Base-by-base conservation (phyloP, 164 flowering plant genomes). In the Pachysandra terminalis region DNA sequence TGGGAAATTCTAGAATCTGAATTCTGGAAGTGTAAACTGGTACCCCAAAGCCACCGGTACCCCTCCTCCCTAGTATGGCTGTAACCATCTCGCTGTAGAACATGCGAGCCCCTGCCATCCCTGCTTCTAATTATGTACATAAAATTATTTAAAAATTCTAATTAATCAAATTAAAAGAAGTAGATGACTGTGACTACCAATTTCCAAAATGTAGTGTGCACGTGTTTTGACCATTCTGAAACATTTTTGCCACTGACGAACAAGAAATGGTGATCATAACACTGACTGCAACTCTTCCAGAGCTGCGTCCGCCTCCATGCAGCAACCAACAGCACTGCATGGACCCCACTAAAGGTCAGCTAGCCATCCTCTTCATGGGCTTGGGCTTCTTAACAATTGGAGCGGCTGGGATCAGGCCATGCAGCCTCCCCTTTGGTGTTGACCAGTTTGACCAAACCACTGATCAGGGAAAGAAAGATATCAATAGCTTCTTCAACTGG, bases 401-500 rank as follows among this genome's bases (percentile, higher is more conserved):
- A n/a, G 68, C 86, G 0, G 93, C 82, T 9, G 96, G 97, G 0
- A 88, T 93, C 40, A 73, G 97, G 68, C 96, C 98, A 16, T 89
- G 96, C 74, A 89, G 83, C 66, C 74, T 93, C 9, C 90, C 98
- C 0, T 93, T 93, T 58, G 98, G 96, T 1, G 83, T 83, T 5
- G 98, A 93, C 64, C 98, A 93, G 63, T 93, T 93, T 72, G 90
- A 92, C 49, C 75, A 78, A 16, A 77, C 83, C 25, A 89, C 96
- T 0, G 86, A 85, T 0, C 75, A 86, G 69, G 98, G 98, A 1
- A 69, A 75, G 16, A 85, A 73, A 56, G 98, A 86, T 1, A 84
- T 90, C 23, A 80, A 67, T 64, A 93, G 97, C 68, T 90, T 86
- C 86, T 95, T 80, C 75, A 95, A 92, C 59, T 95, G 99, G 99